phyloP scores from a whole-genome alignment of 768 basidiomycete genomes.

The Auricularia sp. region DNA sequence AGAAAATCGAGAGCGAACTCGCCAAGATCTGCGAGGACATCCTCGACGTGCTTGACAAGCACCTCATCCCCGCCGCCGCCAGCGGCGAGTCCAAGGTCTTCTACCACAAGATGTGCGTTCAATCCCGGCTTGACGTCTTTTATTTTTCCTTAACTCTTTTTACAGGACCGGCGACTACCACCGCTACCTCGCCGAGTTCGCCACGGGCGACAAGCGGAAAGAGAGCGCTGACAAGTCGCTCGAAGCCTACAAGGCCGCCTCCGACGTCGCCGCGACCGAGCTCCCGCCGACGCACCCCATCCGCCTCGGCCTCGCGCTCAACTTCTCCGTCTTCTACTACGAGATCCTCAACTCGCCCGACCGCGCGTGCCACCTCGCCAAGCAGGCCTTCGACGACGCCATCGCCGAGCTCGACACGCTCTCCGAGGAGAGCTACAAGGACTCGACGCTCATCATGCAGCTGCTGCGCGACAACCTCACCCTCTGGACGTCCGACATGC shows the following conservation, averaged over 20 bases:
- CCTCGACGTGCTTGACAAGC: slow-evolving; percentile 54
- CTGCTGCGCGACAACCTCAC: slow-evolving; percentile 76
- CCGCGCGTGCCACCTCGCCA: slow-evolving; percentile 78
- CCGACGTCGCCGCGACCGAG: slow-evolving; percentile 67
- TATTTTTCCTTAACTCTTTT: not conserved
- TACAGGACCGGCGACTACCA: slow-evolving; percentile 69
- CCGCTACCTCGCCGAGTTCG: slow-evolving; percentile 83
- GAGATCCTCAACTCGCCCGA: slow-evolving; percentile 79
- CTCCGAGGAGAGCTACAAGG: slow-evolving; percentile 47
- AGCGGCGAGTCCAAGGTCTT: slow-evolving; percentile 79
- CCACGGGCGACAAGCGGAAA: slow-evolving; percentile 57
- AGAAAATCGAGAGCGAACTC: slow-evolving; percentile 68
- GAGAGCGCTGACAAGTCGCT: slow-evolving; percentile 65
- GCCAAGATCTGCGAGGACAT: slow-evolving; percentile 72
- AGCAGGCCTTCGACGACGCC: slow-evolving; percentile 88
- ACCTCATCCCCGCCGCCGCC: slow-evolving; percentile 51
- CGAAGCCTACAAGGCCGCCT: slow-evolving; percentile 77
- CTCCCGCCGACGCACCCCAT: slow-evolving; percentile 77
- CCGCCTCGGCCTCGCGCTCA: slow-evolving; percentile 76
- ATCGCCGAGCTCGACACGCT: slow-evolving; percentile 56
- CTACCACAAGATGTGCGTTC: slow-evolving; percentile 65
- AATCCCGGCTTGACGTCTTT: not conserved
- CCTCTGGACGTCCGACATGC: slow-evolving; percentile 73
- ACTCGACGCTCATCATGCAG: slow-evolving; percentile 77
- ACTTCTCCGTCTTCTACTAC: slow-evolving; percentile 89